Evolutionary conservation across 352 stramenopile genomes (phyloP).

Genomic region (Pythium insidiosum): DNA sequence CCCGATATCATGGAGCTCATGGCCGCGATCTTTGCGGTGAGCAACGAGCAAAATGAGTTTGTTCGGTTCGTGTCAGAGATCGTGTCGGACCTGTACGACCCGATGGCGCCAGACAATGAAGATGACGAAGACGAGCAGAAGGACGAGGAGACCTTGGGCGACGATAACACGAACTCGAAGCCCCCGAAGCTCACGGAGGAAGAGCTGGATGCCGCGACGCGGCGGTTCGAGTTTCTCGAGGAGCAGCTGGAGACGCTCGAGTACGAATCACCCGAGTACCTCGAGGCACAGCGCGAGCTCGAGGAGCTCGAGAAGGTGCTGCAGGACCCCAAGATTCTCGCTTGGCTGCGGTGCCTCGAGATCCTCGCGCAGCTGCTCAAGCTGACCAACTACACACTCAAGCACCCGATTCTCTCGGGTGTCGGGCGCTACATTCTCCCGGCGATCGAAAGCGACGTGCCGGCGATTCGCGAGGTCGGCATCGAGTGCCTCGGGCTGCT

Average conservation of each 20-base stretch:
- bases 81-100: constrained; percentile 69
- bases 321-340: constrained; percentile 61
- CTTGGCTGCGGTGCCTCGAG: constrained; percentile 65
- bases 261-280: constrained; percentile 52
- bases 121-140: too few relatives aligned
- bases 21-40: constrained; percentile 53
- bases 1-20: constrained; percentile 67
- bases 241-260: constrained; percentile 43
- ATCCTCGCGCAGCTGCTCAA: constrained; percentile 69
- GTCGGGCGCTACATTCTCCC: constrained; percentile 71
- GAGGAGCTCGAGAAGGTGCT: constrained; percentile 52
- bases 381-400: constrained; percentile 56
- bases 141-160: constrained; percentile 22
- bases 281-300: constrained; percentile 53
- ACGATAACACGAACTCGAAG: constrained; percentile 9
- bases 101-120: too few relatives aligned
- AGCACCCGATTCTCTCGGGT: constrained; percentile 52
- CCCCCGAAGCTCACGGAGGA: constrained; percentile 39
- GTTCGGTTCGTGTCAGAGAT: constrained; percentile 73
- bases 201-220: constrained; percentile 38
- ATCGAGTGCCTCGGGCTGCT: constrained; percentile 72
- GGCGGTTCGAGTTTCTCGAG: constrained; percentile 62
- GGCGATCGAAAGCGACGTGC: constrained; percentile 69
- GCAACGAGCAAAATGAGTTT: constrained; percentile 70
- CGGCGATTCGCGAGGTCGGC: constrained; percentile 55